These are phyloP conservation scores for Globisporangium carolinianum DNA, from an alignment of 352 stramenopile genomes.

Conservation along the genomic window DNA sequence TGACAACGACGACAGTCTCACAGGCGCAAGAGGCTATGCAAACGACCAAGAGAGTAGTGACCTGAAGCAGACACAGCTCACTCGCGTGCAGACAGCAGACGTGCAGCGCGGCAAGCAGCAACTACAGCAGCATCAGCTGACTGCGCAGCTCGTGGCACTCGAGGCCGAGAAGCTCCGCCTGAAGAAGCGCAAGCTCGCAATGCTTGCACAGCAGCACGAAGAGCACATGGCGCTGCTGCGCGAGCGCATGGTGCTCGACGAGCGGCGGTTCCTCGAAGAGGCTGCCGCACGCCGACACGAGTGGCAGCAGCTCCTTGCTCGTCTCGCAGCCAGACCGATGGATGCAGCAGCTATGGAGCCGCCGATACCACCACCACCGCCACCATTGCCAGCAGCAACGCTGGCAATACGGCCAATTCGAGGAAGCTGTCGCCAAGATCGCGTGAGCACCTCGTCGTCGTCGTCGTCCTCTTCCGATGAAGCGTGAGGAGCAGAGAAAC, in stretches of 20 bases:
- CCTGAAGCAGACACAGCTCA: too few relatives aligned
- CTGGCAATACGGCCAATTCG: neutral
- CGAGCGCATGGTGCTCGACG: slow-evolving; percentile 16
- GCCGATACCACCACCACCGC: too few relatives aligned
- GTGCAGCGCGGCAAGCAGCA: slow-evolving; percentile 2
- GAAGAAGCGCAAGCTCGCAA: slow-evolving; percentile 33
- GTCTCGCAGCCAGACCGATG: neutral
- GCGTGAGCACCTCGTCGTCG: too few relatives aligned
- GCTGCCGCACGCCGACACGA: slow-evolving; percentile 8
- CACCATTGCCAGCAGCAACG: neutral
- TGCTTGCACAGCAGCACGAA: slow-evolving; percentile 28
- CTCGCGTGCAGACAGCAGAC: neutral
- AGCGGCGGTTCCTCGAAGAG: slow-evolving; percentile 19
- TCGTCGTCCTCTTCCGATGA: too few relatives aligned
- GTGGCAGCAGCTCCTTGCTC: slow-evolving; percentile 13
- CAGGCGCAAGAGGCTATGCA: too few relatives aligned
- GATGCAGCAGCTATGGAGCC: neutral
- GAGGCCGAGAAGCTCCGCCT: slow-evolving; percentile 33
- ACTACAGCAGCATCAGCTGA: slow-evolving; percentile 9
- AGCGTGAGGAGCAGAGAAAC: too few relatives aligned
- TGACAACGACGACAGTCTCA: neutral
- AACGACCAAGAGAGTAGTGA: too few relatives aligned
- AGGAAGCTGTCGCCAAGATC: too few relatives aligned
- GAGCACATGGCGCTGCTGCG: slow-evolving; percentile 28
- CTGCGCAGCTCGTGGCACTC: slow-evolving; percentile 22